Percentiles rank a stretch among this genome's conserved stretches.
Evolutionary conservation across 2,329 filamentous ascomycete species (phyloP).

Genomic region (Trichoderma atroviride): DNA sequence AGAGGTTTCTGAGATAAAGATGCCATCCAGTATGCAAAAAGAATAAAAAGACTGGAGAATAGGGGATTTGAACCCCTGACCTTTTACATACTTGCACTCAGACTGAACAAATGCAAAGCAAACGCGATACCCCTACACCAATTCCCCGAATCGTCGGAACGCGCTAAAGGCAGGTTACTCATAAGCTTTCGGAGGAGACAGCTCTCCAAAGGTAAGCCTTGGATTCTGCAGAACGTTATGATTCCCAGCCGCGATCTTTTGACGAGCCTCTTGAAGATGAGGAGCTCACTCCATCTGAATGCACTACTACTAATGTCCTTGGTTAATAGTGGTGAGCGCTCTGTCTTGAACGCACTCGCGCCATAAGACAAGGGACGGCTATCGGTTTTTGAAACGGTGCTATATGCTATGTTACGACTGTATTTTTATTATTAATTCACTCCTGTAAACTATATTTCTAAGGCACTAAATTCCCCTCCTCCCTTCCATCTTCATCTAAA

Average conservation of each 20-base stretch:
- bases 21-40: neutral
- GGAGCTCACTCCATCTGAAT: neutral
- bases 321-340: neutral
- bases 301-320: neutral
- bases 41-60: slow-evolving; percentile 25
- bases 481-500: neutral
- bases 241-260: neutral
- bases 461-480: neutral
- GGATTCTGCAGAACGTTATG: neutral
- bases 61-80: slow-evolving; percentile 27
- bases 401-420: neutral
- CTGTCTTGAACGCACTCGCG: neutral
- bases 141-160: slow-evolving; percentile 12
- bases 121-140: slow-evolving; percentile 27
- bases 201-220: neutral
- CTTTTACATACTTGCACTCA: slow-evolving; percentile 24
- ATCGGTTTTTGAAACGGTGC: neutral
- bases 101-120: slow-evolving; percentile 26
- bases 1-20: neutral
- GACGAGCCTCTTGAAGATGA: neutral
- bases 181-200: neutral
- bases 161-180: neutral
- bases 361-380: neutral
- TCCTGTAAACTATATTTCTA: too few relatives aligned
- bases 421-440: too few relatives aligned